These are phyloP conservation scores for Microsporum audouinii DNA, from an alignment of 2,329 filamentous ascomycete species.

Conservation along the genomic window DNA sequence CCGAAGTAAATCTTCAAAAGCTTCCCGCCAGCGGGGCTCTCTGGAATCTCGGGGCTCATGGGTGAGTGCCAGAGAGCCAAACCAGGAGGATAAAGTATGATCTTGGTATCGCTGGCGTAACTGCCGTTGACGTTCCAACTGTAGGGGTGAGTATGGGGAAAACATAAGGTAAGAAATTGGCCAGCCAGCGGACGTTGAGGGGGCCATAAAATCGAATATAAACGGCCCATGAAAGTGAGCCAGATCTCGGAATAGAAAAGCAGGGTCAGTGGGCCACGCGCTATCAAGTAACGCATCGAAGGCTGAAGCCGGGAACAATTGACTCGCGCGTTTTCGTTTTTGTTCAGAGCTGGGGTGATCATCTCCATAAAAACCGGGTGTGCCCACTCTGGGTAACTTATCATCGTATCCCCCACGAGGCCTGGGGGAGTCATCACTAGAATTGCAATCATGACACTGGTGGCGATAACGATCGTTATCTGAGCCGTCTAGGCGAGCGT, in stretches of 20 bases:
- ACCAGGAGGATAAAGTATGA: constrained; percentile 24
- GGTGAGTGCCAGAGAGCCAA: constrained; percentile 23
- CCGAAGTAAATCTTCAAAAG: constrained; percentile 49
- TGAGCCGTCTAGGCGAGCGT: constrained; percentile 7
- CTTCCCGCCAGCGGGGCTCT: constrained; percentile 42
- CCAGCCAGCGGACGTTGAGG: constrained; percentile 29
- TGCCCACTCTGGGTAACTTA: background rate
- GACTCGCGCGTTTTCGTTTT: background rate
- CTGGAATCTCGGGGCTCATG: constrained; percentile 25
- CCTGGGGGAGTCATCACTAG: background rate
- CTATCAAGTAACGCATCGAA: constrained; percentile 28
- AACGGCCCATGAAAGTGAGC: constrained; percentile 22
- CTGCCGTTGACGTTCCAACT: constrained; percentile 38
- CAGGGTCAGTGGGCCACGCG: constrained; percentile 24
- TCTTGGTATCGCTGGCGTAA: constrained; percentile 19
- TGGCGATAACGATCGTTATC: background rate
- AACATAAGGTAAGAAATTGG: constrained; percentile 35
- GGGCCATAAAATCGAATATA: constrained; percentile 24
- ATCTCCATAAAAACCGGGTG: background rate
- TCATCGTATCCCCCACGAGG: background rate
- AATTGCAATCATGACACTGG: background rate
- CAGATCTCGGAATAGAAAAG: constrained; percentile 21
- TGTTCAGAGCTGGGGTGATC: background rate
- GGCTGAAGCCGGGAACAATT: constrained; percentile 20
- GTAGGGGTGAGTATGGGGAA: constrained; percentile 45